phyloP scores from a whole-genome alignment of 768 basidiomycete genomes.

The Gelatoporia subvermispora region DNA sequence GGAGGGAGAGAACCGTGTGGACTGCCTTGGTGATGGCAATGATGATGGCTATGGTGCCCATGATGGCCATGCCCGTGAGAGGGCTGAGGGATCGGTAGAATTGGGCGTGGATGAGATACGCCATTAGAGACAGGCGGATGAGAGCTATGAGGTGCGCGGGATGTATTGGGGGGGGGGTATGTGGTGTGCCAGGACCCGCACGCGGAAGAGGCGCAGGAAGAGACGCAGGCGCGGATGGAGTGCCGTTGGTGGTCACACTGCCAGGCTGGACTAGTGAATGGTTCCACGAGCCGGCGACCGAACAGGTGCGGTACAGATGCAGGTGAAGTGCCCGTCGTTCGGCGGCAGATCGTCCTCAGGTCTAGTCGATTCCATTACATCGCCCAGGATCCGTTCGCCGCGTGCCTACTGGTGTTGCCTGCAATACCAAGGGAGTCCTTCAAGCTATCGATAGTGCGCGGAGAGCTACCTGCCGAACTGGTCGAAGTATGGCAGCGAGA shows the following conservation, averaged over 20 bases:
- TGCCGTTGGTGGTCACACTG: slow-evolving; percentile 22
- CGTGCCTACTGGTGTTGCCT: slow-evolving; percentile 60
- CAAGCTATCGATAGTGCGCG: slow-evolving; percentile 66
- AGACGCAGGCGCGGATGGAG: slow-evolving; percentile 16
- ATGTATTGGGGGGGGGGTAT: too few species aligned
- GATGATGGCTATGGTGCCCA: slow-evolving; percentile 3
- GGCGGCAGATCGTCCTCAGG: slow-evolving; percentile 79
- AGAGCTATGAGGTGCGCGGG: too few species aligned
- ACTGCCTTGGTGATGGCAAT: slow-evolving; percentile 14
- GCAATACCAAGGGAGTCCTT: slow-evolving; percentile 77
- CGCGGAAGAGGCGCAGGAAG: slow-evolving; percentile 12
- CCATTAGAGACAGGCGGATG: too few species aligned
- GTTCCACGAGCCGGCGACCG: slow-evolving; percentile 72
- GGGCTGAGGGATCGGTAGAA: slow-evolving; percentile 1
- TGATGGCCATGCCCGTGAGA: slow-evolving; percentile 3
- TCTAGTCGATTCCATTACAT: slow-evolving; percentile 69
- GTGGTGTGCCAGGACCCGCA: slow-evolving; percentile 2
- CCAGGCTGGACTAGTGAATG: slow-evolving; percentile 49
- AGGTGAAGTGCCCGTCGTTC: slow-evolving; percentile 76
- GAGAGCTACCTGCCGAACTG: slow-evolving; percentile 64
- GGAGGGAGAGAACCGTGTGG: slow-evolving; percentile 31
- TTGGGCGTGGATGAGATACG: slow-evolving; percentile 3
- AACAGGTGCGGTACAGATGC: slow-evolving; percentile 75
- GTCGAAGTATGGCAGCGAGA: slow-evolving; percentile 68
- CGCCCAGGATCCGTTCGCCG: slow-evolving; percentile 60